Conservation (phyloP, 352 stramenopile species). For the Halophytophthora batemanensis region DNA sequence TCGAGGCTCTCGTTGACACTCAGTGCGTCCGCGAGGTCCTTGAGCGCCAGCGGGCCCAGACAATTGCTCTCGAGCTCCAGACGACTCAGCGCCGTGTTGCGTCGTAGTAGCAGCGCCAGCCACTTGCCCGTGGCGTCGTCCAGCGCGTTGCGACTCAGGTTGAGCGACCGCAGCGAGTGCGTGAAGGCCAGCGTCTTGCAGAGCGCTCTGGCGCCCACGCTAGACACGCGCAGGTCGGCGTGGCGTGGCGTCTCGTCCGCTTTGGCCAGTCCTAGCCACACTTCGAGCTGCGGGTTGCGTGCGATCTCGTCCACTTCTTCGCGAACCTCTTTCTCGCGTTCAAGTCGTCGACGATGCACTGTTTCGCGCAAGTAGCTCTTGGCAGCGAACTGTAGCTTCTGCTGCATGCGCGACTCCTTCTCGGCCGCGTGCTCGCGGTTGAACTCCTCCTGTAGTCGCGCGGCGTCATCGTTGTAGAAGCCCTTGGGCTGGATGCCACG, state of each 20-base stretch:
- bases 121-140: conserved; percentile 64
- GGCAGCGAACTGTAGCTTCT: conserved; percentile 68
- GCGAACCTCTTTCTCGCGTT: conserved; percentile 64
- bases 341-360: conserved; percentile 61
- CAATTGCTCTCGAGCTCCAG: conserved; percentile 71
- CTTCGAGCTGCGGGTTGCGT: conserved; percentile 59
- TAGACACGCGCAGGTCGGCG: conserved; percentile 49
- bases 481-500: conserved; percentile 80
- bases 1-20: conserved; percentile 46
- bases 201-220: conserved; percentile 51
- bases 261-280: conserved; percentile 67
- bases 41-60: conserved; percentile 46
- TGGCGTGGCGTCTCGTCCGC: conserved; percentile 49
- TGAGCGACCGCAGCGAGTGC: conserved; percentile 61
- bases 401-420: conserved; percentile 54
- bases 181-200: conserved; percentile 73
- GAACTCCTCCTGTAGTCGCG: conserved; percentile 77
- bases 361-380: conserved; percentile 76
- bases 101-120: conserved; percentile 51
- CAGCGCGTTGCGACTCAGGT: conserved; percentile 60
- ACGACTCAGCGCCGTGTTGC: conserved; percentile 56
- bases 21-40: conserved; percentile 57
- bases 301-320: conserved; percentile 77
- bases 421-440: conserved; percentile 69
- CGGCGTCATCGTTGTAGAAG: conserved; percentile 84